A percentile compares a stretch with the other conserved stretches of the same genome.
phyloP scores from a whole-genome alignment of 768 basidiomycete species.

The Leucogyrophana mollusca region DNA sequence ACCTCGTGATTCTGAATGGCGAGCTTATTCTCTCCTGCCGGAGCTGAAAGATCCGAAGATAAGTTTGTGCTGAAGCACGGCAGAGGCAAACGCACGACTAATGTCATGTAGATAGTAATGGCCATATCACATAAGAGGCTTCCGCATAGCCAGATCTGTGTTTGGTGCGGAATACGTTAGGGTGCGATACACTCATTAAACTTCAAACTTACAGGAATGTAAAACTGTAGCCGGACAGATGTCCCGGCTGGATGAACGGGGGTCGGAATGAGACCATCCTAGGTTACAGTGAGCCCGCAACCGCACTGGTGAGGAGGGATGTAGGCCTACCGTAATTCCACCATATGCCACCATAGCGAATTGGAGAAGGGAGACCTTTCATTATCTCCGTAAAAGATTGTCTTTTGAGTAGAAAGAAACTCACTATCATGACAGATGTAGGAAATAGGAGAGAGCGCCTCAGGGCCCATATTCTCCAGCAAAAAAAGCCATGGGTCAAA shows the following conservation, averaged over 20 bases:
- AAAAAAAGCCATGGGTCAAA: not conserved
- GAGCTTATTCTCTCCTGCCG: not conserved
- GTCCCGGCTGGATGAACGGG: not conserved
- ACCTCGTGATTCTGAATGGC: not conserved
- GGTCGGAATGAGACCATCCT: conserved; percentile 12
- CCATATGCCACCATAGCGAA: conserved; percentile 12
- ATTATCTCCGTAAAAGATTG: too few relatives aligned
- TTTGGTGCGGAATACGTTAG: not conserved
- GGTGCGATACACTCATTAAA: too few relatives aligned
- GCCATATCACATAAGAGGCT: not conserved
- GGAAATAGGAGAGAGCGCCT: not conserved
- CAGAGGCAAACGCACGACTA: not conserved
- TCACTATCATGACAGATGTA: not conserved
- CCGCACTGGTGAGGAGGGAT: too few relatives aligned
- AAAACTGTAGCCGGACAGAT: conserved; percentile 3
- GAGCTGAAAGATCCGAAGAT: not conserved
- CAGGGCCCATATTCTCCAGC: not conserved
- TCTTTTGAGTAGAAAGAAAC: too few relatives aligned
- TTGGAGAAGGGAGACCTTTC: conserved; percentile 22
- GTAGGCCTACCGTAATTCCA: not conserved
- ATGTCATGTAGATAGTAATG: not conserved
- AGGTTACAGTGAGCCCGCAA: not conserved
- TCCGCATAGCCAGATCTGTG: not conserved
- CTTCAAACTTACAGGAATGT: conserved; percentile 8
- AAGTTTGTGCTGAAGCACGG: too few relatives aligned